These are phyloP conservation scores for Papiliotrema terrestris DNA, from an alignment of 1,284 basidiomycete species.

Conservation along the genomic window DNA sequence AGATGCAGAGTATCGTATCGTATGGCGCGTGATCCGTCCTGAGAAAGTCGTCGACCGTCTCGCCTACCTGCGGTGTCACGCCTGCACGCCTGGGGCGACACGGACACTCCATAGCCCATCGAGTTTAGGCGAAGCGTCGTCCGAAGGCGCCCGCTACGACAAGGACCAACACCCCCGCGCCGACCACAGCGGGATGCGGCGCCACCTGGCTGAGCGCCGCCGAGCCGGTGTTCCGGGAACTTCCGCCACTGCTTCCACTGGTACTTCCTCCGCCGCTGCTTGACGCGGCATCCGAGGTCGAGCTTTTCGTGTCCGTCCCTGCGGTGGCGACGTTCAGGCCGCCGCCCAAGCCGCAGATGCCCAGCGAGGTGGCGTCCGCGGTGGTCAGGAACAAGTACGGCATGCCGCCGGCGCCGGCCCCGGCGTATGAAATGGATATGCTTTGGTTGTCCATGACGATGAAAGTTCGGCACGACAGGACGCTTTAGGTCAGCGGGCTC, in stretches of 20 bases:
- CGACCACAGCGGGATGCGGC: not conserved
- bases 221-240: not conserved
- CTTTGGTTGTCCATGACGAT: slow-evolving; percentile 38
- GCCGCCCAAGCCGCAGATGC: slow-evolving; percentile 2
- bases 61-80: too few relatives aligned
- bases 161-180: slow-evolving; percentile 6
- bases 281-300: not conserved
- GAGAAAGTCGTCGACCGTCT: too few relatives aligned
- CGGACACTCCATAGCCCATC: too few relatives aligned
- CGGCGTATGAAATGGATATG: slow-evolving; percentile 39
- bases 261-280: not conserved
- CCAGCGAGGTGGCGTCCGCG: slow-evolving; percentile 9
- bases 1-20: too few relatives aligned
- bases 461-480: slow-evolving; percentile 39
- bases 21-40: too few relatives aligned
- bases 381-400: slow-evolving; percentile 31
- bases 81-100: too few relatives aligned
- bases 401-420: slow-evolving; percentile 40
- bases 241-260: not conserved
- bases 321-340: not conserved
- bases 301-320: not conserved
- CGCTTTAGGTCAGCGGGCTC: slow-evolving; percentile 11
- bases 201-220: not conserved
- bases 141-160: slow-evolving; percentile 5
- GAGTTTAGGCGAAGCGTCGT: not conserved